These are phyloP conservation scores for Boehmeria nivea DNA, from an alignment of 306 rosid species.

Conservation along the genomic window DNA sequence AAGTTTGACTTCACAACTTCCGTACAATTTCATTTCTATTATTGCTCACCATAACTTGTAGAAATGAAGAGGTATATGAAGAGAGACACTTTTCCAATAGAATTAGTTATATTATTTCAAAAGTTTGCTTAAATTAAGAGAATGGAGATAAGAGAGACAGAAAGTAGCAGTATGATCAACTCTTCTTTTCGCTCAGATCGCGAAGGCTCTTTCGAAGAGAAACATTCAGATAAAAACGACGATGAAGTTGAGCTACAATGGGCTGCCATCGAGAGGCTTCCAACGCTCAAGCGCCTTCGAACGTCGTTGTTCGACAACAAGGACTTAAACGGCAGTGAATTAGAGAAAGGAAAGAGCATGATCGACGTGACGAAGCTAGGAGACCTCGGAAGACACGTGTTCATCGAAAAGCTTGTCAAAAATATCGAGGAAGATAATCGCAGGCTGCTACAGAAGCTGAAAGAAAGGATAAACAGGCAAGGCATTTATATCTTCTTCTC, in stretches of 20 bases:
- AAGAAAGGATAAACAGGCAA: constrained; percentile 52
- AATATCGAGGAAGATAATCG: constrained; percentile 59
- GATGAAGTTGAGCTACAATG: constrained; percentile 13
- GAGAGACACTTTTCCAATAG: too few species aligned
- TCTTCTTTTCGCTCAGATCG: too few species aligned
- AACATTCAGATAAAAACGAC: neutral
- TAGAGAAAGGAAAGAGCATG: constrained; percentile 10
- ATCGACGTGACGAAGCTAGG: constrained; percentile 58
- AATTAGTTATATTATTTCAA: too few species aligned
- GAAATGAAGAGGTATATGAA: too few species aligned
- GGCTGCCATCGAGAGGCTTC: constrained; percentile 25
- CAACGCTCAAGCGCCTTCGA: constrained; percentile 8
- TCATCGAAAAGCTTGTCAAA: constrained; percentile 56
- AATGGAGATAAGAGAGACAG: too few species aligned
- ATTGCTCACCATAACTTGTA: too few species aligned
- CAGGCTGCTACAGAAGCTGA: constrained; percentile 42
- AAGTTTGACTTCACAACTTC: too few species aligned
- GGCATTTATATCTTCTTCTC: constrained; percentile 3
- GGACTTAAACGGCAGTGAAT: neutral
- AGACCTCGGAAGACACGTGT: constrained; percentile 43
- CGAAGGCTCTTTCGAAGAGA: too few species aligned
- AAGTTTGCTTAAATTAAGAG: too few species aligned
- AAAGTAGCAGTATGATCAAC: too few species aligned
- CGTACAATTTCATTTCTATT: too few species aligned
- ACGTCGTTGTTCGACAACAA: constrained; percentile 1